These are phyloP conservation scores for Ceratorhiza oryzae-sativae DNA, from an alignment of 1,284 basidiomycete species.

Conservation along the genomic window DNA sequence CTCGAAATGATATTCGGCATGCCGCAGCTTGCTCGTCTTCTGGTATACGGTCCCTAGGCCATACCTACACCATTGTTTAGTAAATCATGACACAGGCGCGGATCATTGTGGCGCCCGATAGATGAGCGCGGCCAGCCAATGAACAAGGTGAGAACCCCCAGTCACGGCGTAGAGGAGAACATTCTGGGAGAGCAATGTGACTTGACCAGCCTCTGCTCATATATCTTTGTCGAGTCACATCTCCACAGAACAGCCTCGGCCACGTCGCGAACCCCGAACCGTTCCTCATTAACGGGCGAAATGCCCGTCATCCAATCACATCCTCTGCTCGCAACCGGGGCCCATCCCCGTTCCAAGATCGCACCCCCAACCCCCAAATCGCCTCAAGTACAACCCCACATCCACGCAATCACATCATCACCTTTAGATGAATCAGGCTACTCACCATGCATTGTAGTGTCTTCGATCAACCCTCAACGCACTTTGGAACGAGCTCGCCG, in stretches of 20 bases:
- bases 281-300: slow-evolving; percentile 3
- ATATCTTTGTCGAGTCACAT: background rate
- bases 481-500: slow-evolving; percentile 86
- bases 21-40: slow-evolving; percentile 84
- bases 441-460: slow-evolving; percentile 95
- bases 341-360: background rate
- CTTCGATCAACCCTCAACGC: slow-evolving; percentile 86
- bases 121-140: background rate
- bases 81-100: slow-evolving; percentile 30
- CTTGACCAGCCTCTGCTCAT: slow-evolving; percentile 22
- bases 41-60: slow-evolving; percentile 95
- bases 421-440: slow-evolving; percentile 45
- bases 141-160: slow-evolving; percentile 25
- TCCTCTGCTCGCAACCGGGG: background rate
- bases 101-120: background rate
- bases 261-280: background rate
- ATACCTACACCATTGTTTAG: slow-evolving; percentile 68
- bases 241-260: slow-evolving; percentile 12
- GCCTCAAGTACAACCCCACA: slow-evolving; percentile 1
- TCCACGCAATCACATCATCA: slow-evolving; percentile 13
- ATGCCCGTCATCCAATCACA: slow-evolving; percentile 26
- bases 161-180: slow-evolving; percentile 28
- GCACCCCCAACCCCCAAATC: background rate
- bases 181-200: slow-evolving; percentile 9
- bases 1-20: slow-evolving; percentile 94